These are phyloP conservation scores for Paecilomyces variotii DNA, from an alignment of 2,329 filamentous ascomycete species.

Conservation along the genomic window DNA sequence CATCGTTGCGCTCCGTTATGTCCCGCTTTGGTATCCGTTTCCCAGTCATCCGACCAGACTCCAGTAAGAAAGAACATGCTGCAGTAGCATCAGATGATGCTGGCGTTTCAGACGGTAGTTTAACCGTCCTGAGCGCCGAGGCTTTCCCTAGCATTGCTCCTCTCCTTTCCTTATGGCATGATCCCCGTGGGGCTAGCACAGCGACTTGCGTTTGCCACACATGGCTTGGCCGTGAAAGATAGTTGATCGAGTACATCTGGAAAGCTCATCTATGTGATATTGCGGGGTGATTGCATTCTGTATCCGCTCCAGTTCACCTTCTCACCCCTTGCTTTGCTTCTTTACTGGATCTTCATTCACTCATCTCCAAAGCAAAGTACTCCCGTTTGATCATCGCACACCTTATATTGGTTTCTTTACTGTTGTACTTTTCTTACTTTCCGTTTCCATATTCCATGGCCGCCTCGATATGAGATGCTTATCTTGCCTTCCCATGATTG, in stretches of 20 bases:
- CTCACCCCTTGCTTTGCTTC: not conserved
- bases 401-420: not conserved
- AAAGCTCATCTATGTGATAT: not conserved
- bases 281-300: not conserved
- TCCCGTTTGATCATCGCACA: not conserved
- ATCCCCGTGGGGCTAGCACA: not conserved
- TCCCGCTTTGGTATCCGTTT: not conserved
- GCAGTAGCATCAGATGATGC: not conserved
- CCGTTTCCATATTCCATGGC: not conserved
- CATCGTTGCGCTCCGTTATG: not conserved
- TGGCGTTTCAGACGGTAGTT: not conserved
- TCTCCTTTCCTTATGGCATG: not conserved
- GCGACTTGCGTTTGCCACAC: not conserved
- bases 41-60: not conserved
- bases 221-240: not conserved
- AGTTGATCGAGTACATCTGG: not conserved
- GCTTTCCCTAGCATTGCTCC: not conserved
- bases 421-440: not conserved
- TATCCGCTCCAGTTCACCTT: not conserved
- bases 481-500: not conserved
- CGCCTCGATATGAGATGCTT: not conserved
- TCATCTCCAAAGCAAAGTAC: not conserved
- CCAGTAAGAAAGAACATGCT: not conserved
- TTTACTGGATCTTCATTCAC: not conserved
- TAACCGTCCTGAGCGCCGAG: not conserved